A percentile compares a stretch with the other conserved stretches of the same genome.
These are phyloP conservation scores for Trichoderma atrobrunneum DNA, from an alignment of 2,329 filamentous ascomycete genomes.

Conservation along the genomic window DNA sequence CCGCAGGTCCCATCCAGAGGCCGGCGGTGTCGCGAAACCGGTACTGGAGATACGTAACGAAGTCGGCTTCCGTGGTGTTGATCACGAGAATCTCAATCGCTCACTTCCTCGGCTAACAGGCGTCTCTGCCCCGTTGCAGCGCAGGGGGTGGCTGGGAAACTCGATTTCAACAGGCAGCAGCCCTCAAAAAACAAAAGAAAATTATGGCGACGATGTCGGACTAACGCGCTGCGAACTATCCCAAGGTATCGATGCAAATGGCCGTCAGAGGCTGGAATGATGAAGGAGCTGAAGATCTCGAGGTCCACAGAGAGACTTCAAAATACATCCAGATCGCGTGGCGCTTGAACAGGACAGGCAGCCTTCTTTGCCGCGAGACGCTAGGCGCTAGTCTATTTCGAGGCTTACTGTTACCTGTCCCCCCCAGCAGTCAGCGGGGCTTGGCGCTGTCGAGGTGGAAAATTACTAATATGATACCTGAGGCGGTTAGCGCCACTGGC, in stretches of 20 bases:
- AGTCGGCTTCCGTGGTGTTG: neutral
- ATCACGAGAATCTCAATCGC: neutral
- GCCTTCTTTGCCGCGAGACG: conserved; percentile 20
- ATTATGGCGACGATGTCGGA: neutral
- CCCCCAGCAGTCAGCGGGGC: conserved; percentile 3
- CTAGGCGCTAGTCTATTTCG: conserved; percentile 21
- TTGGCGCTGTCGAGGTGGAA: neutral
- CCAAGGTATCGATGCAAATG: conserved; percentile 13
- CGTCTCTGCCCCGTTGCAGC: neutral
- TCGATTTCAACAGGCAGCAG: neutral
- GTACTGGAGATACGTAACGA: neutral
- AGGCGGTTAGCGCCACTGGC: neutral
- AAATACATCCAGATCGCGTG: conserved; percentile 26
- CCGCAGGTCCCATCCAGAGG: conserved; percentile 24
- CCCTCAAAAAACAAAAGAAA: neutral
- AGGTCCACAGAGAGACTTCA: conserved; percentile 20
- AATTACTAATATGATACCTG: neutral
- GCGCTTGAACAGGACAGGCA: conserved; percentile 21
- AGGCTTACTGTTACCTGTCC: conserved; percentile 8
- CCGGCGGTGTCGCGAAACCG: neutral
- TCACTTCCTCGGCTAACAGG: neutral
- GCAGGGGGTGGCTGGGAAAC: neutral
- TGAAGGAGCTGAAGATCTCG: conserved; percentile 21
- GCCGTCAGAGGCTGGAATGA: conserved; percentile 15
- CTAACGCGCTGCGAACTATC: neutral